Conservation (phyloP, 1,284 basidiomycete genomes). For the Cutaneotrichosporon sp. region DNA sequence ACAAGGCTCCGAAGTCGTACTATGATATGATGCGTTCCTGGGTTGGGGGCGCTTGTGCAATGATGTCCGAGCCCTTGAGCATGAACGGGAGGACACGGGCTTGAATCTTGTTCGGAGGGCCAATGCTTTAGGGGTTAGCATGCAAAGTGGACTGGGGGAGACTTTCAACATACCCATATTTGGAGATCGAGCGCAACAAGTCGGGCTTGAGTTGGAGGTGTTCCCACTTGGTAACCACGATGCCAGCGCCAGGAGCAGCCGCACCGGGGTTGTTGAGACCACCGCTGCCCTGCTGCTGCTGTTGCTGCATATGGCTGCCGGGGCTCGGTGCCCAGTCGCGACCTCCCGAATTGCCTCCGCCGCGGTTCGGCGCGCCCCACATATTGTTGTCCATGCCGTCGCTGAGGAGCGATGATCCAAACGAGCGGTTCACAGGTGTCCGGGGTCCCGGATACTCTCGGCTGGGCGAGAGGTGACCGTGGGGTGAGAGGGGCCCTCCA, state of each 20-base stretch:
- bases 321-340: constrained; percentile 16
- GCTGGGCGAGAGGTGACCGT: constrained; percentile 6
- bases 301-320: constrained; percentile 4
- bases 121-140: constrained; percentile 60
- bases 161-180: constrained; percentile 73
- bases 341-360: not conserved
- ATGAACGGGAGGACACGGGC: constrained; percentile 93
- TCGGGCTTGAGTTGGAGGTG: constrained; percentile 81
- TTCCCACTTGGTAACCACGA: constrained; percentile 94
- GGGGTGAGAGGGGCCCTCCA: not conserved
- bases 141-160: not conserved
- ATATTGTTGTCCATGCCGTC: constrained; percentile 14
- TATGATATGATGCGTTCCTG: constrained; percentile 98
- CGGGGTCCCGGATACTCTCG: constrained; percentile 10
- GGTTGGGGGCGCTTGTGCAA: constrained; percentile 95
- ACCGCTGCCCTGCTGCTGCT: constrained; percentile 4
- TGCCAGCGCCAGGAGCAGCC: constrained; percentile 64
- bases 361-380: constrained; percentile 16
- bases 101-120: constrained; percentile 98
- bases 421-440: constrained; percentile 15
- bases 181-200: constrained; percentile 77
- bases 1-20: constrained; percentile 25
- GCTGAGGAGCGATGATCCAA: constrained; percentile 13
- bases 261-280: constrained; percentile 28
- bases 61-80: constrained; percentile 84